These are phyloP conservation scores for Mucor ambiguus DNA, from an alignment of 371 early-diverging fungal genomes.

Conservation along the genomic window DNA sequence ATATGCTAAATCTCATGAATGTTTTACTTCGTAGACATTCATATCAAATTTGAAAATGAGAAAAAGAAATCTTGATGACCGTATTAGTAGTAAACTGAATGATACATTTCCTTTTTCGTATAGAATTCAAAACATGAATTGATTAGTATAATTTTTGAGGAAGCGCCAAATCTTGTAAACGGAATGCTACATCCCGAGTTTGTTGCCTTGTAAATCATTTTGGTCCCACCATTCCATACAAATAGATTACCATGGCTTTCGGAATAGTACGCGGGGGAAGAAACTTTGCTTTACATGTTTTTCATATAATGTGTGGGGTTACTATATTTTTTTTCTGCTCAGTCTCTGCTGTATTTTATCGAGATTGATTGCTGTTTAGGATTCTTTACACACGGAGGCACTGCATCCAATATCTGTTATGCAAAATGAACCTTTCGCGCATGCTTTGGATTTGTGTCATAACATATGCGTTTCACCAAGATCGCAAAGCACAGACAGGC, in stretches of 20 bases:
- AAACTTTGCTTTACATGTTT: not conserved
- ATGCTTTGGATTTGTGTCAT: not conserved
- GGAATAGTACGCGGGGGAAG: not conserved
- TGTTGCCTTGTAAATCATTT: slow-evolving; percentile 5
- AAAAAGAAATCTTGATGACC: not conserved
- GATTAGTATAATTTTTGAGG: not conserved
- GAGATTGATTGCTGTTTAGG: not conserved
- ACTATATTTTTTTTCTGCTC: not conserved
- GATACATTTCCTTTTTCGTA: slow-evolving; percentile 16
- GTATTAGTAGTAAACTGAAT: not conserved
- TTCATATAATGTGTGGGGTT: not conserved
- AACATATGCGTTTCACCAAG: not conserved
- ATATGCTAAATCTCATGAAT: not conserved
- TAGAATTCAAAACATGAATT: slow-evolving; percentile 13
- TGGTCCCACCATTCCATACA: not conserved
- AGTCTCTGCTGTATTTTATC: not conserved
- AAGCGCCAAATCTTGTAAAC: not conserved
- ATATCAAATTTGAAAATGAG: not conserved
- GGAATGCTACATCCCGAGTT: slow-evolving; percentile 7
- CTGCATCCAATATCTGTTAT: not conserved
- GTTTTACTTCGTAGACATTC: not conserved
- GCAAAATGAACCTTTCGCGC: not conserved
- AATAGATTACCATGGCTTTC: not conserved
- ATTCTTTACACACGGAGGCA: not conserved
- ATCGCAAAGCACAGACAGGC: not conserved